Base-by-base conservation (phyloP, 306 rosid species). In the Acacia acuminata region DNA sequence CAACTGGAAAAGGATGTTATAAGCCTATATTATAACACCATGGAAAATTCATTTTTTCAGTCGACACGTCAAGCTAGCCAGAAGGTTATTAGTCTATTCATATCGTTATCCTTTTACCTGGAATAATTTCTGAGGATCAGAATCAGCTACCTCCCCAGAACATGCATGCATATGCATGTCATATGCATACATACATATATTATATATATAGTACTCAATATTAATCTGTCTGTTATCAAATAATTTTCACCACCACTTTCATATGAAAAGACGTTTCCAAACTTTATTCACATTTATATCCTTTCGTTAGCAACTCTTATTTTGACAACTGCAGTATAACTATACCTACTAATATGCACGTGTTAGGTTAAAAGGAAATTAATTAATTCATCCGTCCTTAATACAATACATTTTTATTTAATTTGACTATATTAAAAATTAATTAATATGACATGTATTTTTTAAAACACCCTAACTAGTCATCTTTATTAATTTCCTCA, bases 21-120 rank as follows among this genome's bases (percentile, higher is more conserved):
- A 34, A 66, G 19, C 12, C 17, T n/a, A 56, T 58, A 58, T 58
- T n/a, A 36, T 36, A 4, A 36, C 38, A 20, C 38, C n/a, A 30
- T 64, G n/a, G 43, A 8, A 27, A 44, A 74, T 17, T 81, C 63
- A 66, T 77, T 13, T 72, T 84, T 38, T 56, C 24, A 60, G 75
- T 84, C 83, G n/a, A 71, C 55, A 42, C 79, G 70, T 82, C 67
- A 85, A 85, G 78, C 81, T 76, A 84, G 78, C 81, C 56, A 78
- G 85, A 85, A 85, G 88, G 87, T 85, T 73, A 86, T 82, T 68
- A 73, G 87, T 82, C 86, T 75, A 36, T 79, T 85, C 88, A 80
- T 64, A 66, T 86, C 86, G 64, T 84, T 82, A 79, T 86, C 79
- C 42, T 76, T 81, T 40, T 84, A 45, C 79, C 50, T 71, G 67